These are phyloP conservation scores for Cladophialophora psammophila DNA, from an alignment of 2,329 filamentous ascomycete genomes.

Conservation along the genomic window DNA sequence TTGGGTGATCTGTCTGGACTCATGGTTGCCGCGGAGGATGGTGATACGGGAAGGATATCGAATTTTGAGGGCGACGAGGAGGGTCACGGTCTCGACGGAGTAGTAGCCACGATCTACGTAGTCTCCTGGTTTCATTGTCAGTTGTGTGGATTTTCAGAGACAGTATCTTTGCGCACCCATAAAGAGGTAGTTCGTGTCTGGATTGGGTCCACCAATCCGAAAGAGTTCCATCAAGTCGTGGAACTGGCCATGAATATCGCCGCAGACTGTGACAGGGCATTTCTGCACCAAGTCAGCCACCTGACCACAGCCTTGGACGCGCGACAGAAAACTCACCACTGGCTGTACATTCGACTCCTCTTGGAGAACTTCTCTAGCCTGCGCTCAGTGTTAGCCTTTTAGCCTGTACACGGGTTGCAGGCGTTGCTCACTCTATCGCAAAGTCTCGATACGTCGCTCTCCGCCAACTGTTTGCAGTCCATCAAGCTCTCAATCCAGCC, in stretches of 20 bases:
- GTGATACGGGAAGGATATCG: constrained; percentile 98
- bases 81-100: constrained; percentile 96
- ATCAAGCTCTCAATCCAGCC: constrained; percentile 99
- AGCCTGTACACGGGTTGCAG: constrained; percentile 21
- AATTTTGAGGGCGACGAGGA: constrained; percentile 96
- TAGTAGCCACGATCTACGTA: constrained; percentile 99
- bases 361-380: constrained; percentile 95
- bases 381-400: constrained; percentile 16
- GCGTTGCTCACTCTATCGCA: constrained; percentile 84
- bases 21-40: constrained; percentile 97
- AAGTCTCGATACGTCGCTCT: constrained; percentile 92
- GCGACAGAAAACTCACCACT: constrained; percentile 69
- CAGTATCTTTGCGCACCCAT: constrained; percentile 73
- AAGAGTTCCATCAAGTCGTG: constrained; percentile 99
- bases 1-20: constrained; percentile 98
- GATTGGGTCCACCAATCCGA: constrained; percentile 97
- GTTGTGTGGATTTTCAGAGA: background rate
- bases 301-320: constrained; percentile 5
- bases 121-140: constrained; percentile 68
- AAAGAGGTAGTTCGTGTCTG: constrained; percentile 98
- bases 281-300: constrained; percentile 64
- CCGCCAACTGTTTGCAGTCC: constrained; percentile 96
- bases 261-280: constrained; percentile 98
- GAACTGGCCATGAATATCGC: constrained; percentile 99
- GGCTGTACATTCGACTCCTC: constrained; percentile 99